phyloP scores from a whole-genome alignment of 2,329 filamentous ascomycete species.

The Diaporthe citri region DNA sequence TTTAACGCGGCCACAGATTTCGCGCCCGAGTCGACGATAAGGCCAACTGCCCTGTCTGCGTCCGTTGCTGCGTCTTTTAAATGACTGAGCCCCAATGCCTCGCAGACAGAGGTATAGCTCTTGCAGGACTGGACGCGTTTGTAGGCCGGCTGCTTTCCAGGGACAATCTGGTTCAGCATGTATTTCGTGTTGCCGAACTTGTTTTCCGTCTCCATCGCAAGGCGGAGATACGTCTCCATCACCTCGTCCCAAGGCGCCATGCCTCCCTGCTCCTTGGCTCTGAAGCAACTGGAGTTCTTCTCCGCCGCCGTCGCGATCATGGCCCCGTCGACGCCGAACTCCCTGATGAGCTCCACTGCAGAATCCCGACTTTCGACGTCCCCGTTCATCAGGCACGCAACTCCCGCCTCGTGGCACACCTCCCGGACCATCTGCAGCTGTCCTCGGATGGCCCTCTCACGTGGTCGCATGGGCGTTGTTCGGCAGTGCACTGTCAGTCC shows the following conservation, averaged over 20 bases:
- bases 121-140: constrained; percentile 73
- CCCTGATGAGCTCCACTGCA: constrained; percentile 76
- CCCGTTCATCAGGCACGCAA: constrained; percentile 96
- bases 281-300: constrained; percentile 90
- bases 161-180: constrained; percentile 85
- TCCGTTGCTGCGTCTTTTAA: constrained; percentile 73
- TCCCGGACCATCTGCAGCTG: constrained; percentile 87
- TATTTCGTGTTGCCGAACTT: constrained; percentile 95
- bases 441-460: constrained; percentile 86
- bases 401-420: constrained; percentile 85
- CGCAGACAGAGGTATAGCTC: constrained; percentile 78
- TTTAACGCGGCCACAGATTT: neutral
- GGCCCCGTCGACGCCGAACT: constrained; percentile 90
- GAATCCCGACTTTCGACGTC: constrained; percentile 85
- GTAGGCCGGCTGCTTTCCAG: constrained; percentile 78
- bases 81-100: constrained; percentile 73
- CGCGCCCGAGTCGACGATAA: constrained; percentile 63
- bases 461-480: constrained; percentile 93
- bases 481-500: constrained; percentile 95
- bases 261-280: constrained; percentile 76
- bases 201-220: constrained; percentile 83
- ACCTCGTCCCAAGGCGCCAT: constrained; percentile 81
- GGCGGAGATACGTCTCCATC: constrained; percentile 79
- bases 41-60: constrained; percentile 73
- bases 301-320: constrained; percentile 98